These are phyloP conservation scores for Linnemannia hyalina DNA, from an alignment of 192 early-diverging fungal genomes.

Conservation along the genomic window DNA sequence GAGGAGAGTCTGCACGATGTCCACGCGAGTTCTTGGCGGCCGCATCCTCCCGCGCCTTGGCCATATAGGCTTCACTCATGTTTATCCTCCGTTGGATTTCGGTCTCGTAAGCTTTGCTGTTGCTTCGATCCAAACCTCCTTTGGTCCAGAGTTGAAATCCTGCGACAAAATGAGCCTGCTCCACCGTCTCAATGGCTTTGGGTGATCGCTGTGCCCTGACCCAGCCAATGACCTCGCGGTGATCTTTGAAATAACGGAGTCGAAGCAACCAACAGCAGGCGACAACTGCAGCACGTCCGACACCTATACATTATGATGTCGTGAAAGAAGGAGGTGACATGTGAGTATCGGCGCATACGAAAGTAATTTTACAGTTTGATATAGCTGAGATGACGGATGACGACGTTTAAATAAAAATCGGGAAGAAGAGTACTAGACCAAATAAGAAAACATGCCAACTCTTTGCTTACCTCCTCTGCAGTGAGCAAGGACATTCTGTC, in stretches of 20 bases:
- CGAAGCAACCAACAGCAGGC: constrained; percentile 81
- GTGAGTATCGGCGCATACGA: neutral
- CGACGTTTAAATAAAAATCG: neutral
- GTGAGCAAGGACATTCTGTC: constrained; percentile 74
- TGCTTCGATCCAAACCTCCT: constrained; percentile 10
- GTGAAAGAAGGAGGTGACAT: neutral
- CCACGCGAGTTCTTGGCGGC: constrained; percentile 15
- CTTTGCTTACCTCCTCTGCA: constrained; percentile 72
- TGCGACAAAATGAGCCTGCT: constrained; percentile 64
- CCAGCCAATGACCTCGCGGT: constrained; percentile 67
- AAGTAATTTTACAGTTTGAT: neutral
- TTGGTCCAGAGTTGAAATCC: constrained; percentile 37
- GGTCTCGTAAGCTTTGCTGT: constrained; percentile 13
- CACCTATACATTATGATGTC: constrained; percentile 55
- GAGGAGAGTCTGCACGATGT: constrained; percentile 11
- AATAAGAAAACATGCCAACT: neutral
- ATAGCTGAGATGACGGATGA: neutral
- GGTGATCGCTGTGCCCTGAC: constrained; percentile 71
- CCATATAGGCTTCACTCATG: constrained; percentile 38
- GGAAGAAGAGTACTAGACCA: neutral
- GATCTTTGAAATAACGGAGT: constrained; percentile 61
- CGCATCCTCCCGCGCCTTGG: constrained; percentile 29
- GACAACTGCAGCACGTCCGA: constrained; percentile 82
- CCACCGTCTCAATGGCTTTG: constrained; percentile 80
- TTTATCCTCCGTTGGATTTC: constrained; percentile 47